Evolutionary conservation across 1,284 basidiomycete species (phyloP).

Genomic region (Singerocomus inundabilis): DNA sequence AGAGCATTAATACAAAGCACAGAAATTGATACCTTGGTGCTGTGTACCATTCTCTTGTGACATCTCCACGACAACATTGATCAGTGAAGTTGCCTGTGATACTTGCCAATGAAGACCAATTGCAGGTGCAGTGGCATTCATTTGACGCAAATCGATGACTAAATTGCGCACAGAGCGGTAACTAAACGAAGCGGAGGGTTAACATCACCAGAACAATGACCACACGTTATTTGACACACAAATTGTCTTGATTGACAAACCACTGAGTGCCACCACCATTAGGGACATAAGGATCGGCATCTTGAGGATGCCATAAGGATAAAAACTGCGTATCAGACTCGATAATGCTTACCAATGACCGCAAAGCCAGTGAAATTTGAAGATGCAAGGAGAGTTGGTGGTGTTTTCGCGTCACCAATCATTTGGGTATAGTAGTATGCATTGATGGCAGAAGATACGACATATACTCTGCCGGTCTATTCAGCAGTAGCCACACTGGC

Average conservation of each 20-base stretch:
- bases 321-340: background rate
- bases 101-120: slow-evolving; percentile 80
- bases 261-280: slow-evolving; percentile 43
- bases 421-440: slow-evolving; percentile 54
- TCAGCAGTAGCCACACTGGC: background rate
- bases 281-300: slow-evolving; percentile 47
- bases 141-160: slow-evolving; percentile 46
- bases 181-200: slow-evolving; percentile 12
- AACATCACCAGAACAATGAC: background rate
- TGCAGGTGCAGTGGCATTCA: slow-evolving; percentile 50
- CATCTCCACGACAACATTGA: slow-evolving; percentile 53
- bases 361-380: slow-evolving; percentile 51
- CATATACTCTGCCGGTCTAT: slow-evolving; percentile 36
- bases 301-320: slow-evolving; percentile 23
- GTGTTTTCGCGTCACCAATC: slow-evolving; percentile 47
- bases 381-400: slow-evolving; percentile 49
- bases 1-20: slow-evolving; percentile 2
- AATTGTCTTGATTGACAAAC: slow-evolving; percentile 56
- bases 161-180: slow-evolving; percentile 51
- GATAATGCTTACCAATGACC: slow-evolving; percentile 43
- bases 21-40: slow-evolving; percentile 43
- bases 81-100: slow-evolving; percentile 73
- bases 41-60: slow-evolving; percentile 42
- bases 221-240: slow-evolving; percentile 25
- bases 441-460: slow-evolving; percentile 49